Percentiles rank a stretch among this genome's conserved stretches.
phyloP scores from a whole-genome alignment of 805 yeast species.

The Alloascoidea hylecoeti region DNA sequence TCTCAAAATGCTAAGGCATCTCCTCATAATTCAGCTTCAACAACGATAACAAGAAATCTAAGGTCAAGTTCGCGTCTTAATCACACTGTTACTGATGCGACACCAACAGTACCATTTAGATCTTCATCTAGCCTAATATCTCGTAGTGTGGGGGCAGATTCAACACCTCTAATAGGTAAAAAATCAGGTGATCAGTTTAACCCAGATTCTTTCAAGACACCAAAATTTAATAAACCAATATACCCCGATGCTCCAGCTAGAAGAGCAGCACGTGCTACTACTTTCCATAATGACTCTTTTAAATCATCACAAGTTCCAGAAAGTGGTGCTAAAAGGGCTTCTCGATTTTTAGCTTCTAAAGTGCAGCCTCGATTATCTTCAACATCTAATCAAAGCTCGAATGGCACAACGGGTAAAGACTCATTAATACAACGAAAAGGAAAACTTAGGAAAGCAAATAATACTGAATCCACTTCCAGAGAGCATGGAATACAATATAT shows the following conservation, averaged over 20 bases:
- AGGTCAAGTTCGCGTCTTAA: neutral
- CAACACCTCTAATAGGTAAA: conserved; percentile 9
- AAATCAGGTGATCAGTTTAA: too few relatives aligned
- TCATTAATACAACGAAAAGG: neutral
- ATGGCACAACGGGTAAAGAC: neutral
- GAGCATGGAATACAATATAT: conserved; percentile 23
- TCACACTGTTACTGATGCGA: neutral
- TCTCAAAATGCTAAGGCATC: too few relatives aligned
- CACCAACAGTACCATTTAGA: conserved; percentile 12
- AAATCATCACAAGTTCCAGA: conserved; percentile 1
- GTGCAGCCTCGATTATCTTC: conserved; percentile 3
- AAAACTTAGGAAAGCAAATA: conserved; percentile 1
- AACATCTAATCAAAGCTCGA: too few relatives aligned
- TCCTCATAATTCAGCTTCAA: conserved; percentile 1
- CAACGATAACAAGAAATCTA: conserved; percentile 5
- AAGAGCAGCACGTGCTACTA: conserved; percentile 15
- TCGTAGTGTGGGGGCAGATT: neutral
- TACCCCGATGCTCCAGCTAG: conserved; percentile 26
- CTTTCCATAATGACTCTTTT: neutral
- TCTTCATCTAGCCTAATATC: conserved; percentile 11
- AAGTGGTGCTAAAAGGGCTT: conserved; percentile 8
- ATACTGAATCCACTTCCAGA: conserved; percentile 6
- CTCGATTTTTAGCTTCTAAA: neutral
- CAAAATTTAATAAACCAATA: conserved; percentile 20
- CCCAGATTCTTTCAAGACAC: conserved; percentile 23